These are phyloP conservation scores for Aspergillus sp. DNA, from an alignment of 2,329 filamentous ascomycete genomes.

Conservation along the genomic window DNA sequence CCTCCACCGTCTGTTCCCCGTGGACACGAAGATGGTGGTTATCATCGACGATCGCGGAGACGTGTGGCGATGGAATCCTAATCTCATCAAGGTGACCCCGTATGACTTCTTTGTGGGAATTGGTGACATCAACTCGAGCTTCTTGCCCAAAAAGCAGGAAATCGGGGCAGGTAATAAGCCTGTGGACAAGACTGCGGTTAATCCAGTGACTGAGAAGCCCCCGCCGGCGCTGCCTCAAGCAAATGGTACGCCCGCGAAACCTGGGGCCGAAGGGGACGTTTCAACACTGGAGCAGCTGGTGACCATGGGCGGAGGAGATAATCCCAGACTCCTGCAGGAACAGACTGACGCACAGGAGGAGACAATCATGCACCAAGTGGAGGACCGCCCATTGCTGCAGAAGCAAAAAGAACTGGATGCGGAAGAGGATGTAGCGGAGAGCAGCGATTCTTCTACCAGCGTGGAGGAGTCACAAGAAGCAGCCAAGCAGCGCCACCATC, in stretches of 20 bases:
- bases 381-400: constrained; percentile 81
- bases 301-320: constrained; percentile 68
- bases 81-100: constrained; percentile 88
- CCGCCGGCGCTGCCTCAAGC: constrained; percentile 15
- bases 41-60: constrained; percentile 97
- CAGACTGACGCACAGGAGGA: constrained; percentile 85
- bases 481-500: constrained; percentile 58
- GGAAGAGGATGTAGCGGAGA: constrained; percentile 64
- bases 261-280: constrained; percentile 30
- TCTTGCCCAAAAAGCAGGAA: constrained; percentile 71
- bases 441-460: constrained; percentile 41
- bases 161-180: constrained; percentile 42
- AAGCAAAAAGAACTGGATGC: constrained; percentile 89
- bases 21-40: constrained; percentile 98
- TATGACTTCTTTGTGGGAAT: constrained; percentile 99
- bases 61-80: constrained; percentile 90
- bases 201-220: constrained; percentile 17
- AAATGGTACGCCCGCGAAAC: constrained; percentile 27
- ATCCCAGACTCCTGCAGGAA: constrained; percentile 63
- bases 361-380: constrained; percentile 80
- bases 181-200: constrained; percentile 19
- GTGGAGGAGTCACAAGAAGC: constrained; percentile 37
- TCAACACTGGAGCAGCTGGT: constrained; percentile 69
- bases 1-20: constrained; percentile 84
- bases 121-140: constrained; percentile 97